Evolutionary conservation across 805 yeast genomes (phyloP).

Genomic region (Candida ponderosae): DNA sequence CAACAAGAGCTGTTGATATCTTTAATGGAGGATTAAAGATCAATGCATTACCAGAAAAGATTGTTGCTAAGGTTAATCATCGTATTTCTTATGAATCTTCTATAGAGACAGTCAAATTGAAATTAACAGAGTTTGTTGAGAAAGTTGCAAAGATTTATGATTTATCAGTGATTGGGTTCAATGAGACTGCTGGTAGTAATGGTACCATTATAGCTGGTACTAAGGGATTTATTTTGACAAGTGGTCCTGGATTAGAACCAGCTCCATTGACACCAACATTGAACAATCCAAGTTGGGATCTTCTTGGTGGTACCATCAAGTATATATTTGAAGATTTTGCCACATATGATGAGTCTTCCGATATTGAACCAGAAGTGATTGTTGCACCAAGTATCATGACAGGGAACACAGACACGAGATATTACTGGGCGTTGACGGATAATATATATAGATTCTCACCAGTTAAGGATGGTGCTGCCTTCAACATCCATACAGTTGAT

Average conservation of each 20-base stretch:
- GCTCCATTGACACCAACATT: slow-evolving; percentile 50
- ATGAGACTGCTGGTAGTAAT: slow-evolving; percentile 51
- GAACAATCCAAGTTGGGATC: slow-evolving; percentile 41
- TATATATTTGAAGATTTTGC: slow-evolving; percentile 45
- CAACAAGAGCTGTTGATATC: slow-evolving; percentile 64
- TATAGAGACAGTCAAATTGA: slow-evolving; percentile 30
- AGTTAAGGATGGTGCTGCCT: slow-evolving; percentile 9
- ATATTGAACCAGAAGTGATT: background rate
- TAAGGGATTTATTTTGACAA: slow-evolving; percentile 39
- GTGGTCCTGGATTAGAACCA: slow-evolving; percentile 47
- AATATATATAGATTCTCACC: slow-evolving; percentile 42
- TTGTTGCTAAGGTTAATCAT: slow-evolving; percentile 49
- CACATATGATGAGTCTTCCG: slow-evolving; percentile 1
- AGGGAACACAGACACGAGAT: slow-evolving; percentile 56
- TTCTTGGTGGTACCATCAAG: slow-evolving; percentile 48
- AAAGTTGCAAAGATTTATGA: slow-evolving; percentile 38
- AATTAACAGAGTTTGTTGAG: slow-evolving; percentile 26
- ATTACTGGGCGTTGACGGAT: slow-evolving; percentile 48
- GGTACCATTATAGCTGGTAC: slow-evolving; percentile 67
- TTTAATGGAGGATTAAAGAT: slow-evolving; percentile 68
- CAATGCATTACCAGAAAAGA: slow-evolving; percentile 69
- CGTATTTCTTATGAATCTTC: slow-evolving; percentile 54
- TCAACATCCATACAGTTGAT: slow-evolving; percentile 52
- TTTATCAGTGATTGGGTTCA: slow-evolving; percentile 48
- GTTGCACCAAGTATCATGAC: slow-evolving; percentile 44